Conservation (phyloP, 2,329 filamentous ascomycete species). For the Neopestalotiopsis sp. region DNA sequence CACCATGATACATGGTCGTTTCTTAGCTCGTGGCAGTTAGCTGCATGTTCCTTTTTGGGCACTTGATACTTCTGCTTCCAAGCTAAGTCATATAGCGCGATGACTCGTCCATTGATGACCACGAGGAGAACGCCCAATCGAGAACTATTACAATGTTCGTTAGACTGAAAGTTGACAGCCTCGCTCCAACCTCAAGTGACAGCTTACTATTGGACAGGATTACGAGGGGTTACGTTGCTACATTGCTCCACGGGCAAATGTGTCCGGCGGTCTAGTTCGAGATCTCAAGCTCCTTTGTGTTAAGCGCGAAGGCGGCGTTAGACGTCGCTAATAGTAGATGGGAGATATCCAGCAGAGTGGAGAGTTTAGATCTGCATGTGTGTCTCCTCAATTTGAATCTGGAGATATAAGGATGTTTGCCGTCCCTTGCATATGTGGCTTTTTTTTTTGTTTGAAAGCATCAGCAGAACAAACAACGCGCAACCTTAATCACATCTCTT, state of each 20-base stretch:
- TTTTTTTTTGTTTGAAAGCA: not conserved
- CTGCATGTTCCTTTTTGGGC: no score
- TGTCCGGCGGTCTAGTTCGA: not conserved
- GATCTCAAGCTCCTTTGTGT: not conserved
- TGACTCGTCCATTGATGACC: not conserved
- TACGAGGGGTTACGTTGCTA: not conserved
- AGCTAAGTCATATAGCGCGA: not conserved
- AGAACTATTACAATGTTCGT: not conserved
- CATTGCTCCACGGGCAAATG: not conserved
- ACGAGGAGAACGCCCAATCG: not conserved
- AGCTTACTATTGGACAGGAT: not conserved
- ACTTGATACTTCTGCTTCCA: no score
- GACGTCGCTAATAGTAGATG: not conserved
- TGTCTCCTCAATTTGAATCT: not conserved
- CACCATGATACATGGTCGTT: not conserved
- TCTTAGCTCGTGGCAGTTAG: no score
- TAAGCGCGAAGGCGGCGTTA: not conserved
- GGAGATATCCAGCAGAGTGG: not conserved
- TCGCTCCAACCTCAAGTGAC: slow-evolving; percentile 2
- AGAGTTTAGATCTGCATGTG: not conserved
- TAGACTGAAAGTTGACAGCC: not conserved
- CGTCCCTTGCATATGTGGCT: slow-evolving; percentile 10
- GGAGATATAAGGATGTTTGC: slow-evolving; percentile 9
- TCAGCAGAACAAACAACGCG: not conserved
- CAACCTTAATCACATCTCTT: not conserved